These are phyloP conservation scores for Pachysandra terminalis DNA, from an alignment of 164 flowering plant species.

Conservation along the genomic window DNA sequence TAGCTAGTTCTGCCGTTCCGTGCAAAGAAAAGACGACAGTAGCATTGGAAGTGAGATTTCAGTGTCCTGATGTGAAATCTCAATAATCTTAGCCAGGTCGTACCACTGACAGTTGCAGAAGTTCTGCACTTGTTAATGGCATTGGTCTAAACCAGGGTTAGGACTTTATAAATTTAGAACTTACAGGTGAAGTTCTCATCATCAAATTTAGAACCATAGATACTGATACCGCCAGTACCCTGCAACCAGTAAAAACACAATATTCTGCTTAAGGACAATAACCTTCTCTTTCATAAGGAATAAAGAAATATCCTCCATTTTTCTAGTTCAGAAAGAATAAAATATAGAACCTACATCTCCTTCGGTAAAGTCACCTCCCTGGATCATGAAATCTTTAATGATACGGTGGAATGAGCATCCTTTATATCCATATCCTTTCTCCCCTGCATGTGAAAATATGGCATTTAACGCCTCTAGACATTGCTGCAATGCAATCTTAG, in stretches of 20 bases:
- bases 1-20: background rate
- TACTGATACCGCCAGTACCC: constrained; percentile 85
- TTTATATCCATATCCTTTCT: constrained; percentile 76
- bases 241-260: constrained; percentile 24
- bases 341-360: constrained; percentile 47
- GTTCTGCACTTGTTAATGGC: background rate
- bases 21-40: background rate
- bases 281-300: background rate
- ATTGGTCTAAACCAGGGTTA: background rate
- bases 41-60: background rate
- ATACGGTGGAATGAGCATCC: constrained; percentile 80
- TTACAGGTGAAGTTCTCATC: constrained; percentile 72
- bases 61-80: background rate
- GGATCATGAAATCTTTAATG: constrained; percentile 80
- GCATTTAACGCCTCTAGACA: background rate
- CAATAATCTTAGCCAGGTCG: background rate
- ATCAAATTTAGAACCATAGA: constrained; percentile 65
- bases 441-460: constrained; percentile 39
- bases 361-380: constrained; percentile 74
- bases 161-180: constrained; percentile 11
- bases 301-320: background rate
- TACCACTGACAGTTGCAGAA: background rate
- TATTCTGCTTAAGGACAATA: background rate
- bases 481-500: background rate
- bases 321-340: background rate